A percentile compares a stretch with the other conserved stretches of the same genome.
These are phyloP conservation scores for Hydnum rufescens DNA, from an alignment of 768 basidiomycete species.

Conservation along the genomic window DNA sequence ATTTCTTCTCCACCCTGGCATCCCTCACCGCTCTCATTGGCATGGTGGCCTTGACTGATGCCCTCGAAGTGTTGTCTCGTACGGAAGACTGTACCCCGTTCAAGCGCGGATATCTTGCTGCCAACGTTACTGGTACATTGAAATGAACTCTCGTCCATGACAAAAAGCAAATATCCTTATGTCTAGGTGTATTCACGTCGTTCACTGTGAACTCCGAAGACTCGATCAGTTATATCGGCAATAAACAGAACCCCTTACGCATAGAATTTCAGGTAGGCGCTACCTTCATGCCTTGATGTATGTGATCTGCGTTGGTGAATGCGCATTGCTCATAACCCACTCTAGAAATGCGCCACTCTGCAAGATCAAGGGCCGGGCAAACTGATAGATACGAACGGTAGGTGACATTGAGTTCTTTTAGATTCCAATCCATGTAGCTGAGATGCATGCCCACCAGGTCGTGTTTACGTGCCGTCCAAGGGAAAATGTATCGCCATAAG, in stretches of 20 bases:
- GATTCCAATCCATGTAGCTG: too few relatives aligned
- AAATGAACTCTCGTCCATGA: background rate
- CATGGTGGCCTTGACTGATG: too few relatives aligned
- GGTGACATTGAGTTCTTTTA: too few relatives aligned
- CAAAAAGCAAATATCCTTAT: background rate
- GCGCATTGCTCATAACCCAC: background rate
- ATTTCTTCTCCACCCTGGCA: too few relatives aligned
- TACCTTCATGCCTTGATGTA: background rate
- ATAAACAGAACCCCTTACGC: background rate
- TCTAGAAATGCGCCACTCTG: background rate
- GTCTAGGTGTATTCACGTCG: background rate
- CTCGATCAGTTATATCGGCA: background rate
- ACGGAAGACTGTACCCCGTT: background rate
- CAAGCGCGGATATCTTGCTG: background rate
- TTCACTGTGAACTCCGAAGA: background rate
- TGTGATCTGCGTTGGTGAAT: background rate
- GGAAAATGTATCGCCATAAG: background rate
- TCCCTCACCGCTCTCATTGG: too few relatives aligned
- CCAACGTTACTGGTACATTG: background rate
- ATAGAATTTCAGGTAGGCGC: background rate
- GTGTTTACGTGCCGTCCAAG: background rate
- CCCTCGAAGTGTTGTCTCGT: too few relatives aligned
- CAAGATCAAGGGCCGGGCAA: background rate
- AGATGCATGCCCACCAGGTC: too few relatives aligned
- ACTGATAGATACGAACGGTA: background rate